A percentile compares a stretch with the other conserved stretches of the same genome.
Conservation (phyloP, 1,284 basidiomycete species). For the Lignosus rhinocerotis region DNA sequence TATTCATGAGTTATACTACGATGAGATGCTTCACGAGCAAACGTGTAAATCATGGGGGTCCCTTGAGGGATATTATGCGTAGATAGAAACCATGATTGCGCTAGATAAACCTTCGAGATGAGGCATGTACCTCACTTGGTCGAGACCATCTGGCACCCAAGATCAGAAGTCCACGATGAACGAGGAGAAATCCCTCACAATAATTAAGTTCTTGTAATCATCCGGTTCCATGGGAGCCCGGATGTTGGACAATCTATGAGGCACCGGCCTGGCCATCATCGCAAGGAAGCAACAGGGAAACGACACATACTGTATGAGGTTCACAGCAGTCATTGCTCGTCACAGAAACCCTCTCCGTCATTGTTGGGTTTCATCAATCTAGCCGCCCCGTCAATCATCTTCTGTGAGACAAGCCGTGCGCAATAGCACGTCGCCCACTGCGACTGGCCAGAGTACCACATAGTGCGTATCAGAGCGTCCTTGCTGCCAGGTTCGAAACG, state of each 20-base stretch:
- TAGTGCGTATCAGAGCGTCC: conserved; percentile 8
- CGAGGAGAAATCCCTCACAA: conserved; percentile 2
- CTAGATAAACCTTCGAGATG: not conserved
- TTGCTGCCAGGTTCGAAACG: conserved; percentile 10
- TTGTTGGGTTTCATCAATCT: conserved; percentile 6
- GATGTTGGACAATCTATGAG: conserved; percentile 8
- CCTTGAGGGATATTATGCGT: not conserved
- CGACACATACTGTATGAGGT: conserved; percentile 6
- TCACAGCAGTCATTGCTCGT: conserved; percentile 5
- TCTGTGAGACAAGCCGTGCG: conserved; percentile 10
- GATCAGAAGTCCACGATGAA: not conserved
- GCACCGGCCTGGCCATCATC: not conserved
- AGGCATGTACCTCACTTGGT: too few species aligned
- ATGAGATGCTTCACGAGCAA: not conserved
- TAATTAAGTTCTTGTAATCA: conserved; percentile 14
- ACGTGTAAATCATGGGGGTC: too few species aligned
- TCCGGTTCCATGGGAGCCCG: conserved; percentile 10
- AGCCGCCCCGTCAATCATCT: conserved; percentile 11
- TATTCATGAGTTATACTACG: not conserved
- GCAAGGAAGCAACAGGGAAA: not conserved
- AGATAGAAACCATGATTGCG: not conserved
- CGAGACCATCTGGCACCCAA: not conserved
- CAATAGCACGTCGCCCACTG: conserved; percentile 14
- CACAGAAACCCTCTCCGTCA: not conserved
- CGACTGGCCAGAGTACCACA: conserved; percentile 13